Evolutionary conservation across 164 flowering plant species (phyloP), one percentile per base, ranked within the genome.

Genomic region (Magnolia officinalis): DNA sequence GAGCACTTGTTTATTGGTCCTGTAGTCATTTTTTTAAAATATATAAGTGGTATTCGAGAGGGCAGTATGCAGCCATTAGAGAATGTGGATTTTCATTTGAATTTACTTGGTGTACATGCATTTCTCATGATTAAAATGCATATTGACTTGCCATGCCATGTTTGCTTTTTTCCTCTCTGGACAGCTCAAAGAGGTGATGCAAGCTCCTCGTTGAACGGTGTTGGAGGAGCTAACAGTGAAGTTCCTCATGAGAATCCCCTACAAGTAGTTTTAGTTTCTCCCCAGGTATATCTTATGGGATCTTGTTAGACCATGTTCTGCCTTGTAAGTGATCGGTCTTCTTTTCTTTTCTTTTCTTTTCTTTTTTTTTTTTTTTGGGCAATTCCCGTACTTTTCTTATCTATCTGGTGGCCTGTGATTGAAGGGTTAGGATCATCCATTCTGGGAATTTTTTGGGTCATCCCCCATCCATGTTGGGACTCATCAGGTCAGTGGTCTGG

Each of bases 211-310:
- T 26, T 67, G n/a, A 9, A 31, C 63, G 86, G 88, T 1, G 82
- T 58, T 13, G 85, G 88, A 7, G 82, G 75, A 77, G 84, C 80
- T 4, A 78, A 81, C 55, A 65, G 68, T 65, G 68, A 65, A 8
- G 31, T 29, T 65, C 73, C 84, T 4, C 75, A 59, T 8, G 83
- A 79, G 50, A 89, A 79, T 78, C 74, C 89, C 82, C 90, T 93
- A 78, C 94, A 93, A 80, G 97, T 91, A 6, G 95, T 93, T 11
- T 80, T 91, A 73, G 90, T 93, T 24, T 93, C 97, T 74, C 97
- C 95, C 50, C 97, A 90, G 94, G 97, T 93, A 78, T 23, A 37
- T 16, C 13, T 23, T 61, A 9, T 19, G 24, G 45, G 66, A 63
- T 21, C n/a, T 20, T 65, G 26, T 20, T 65, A 29, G 29, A 65